Base-by-base conservation (phyloP, 139 green algal genomes). In the Chlorella sp. region DNA sequence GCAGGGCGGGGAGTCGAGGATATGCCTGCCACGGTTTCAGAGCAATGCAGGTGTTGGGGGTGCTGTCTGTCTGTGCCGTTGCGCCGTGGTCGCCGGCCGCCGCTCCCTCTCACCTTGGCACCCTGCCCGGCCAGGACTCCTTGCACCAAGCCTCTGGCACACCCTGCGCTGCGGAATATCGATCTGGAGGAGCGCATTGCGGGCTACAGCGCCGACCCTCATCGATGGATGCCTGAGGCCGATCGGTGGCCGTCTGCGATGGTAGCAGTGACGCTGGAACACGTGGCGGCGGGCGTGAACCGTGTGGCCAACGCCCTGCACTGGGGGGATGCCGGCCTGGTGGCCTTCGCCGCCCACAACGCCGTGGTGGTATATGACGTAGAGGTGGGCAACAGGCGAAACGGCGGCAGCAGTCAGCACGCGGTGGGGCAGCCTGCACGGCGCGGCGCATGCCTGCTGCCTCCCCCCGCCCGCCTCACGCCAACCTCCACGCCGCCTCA, bases 291-390 rank as follows among this genome's bases (percentile, higher is more conserved):
- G 0, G 92, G 92, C 1, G 90, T 88, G 43, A 97, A 96, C 53
- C 82, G 89, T 3, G 76, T 88, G 0, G 85, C 83, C 0, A 79
- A 90, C 35, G 79, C 80, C 1, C 64, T 96, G 3, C 69, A 82
- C 35, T 97, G 92, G 92, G 84, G 86, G n/a, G 46, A 73, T 8
- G n/a, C 80, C 55, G 89, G 87, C 21, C 60, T 87, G 19, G 48
- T 97, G 5, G 90, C 90, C 3, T 97, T 91, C 73, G 90, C 76
- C 5, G 86, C 82, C 11, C 88, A 93, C 73, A 71, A 86, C 29
- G 79, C 85, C 40, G 78, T 94, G 3, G 58, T 84, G 12, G 45
- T 97, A 0, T 96, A 93, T 48, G 80, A 94, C n/a, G 67, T 84
- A 5, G 17, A 91, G 83, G 90, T 92, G 62, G 40, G 65, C n/a